Percentiles rank a stretch among this genome's conserved stretches.
These are phyloP conservation scores for Penicillium sp. DNA, from an alignment of 2,329 filamentous ascomycete species.

Conservation along the genomic window DNA sequence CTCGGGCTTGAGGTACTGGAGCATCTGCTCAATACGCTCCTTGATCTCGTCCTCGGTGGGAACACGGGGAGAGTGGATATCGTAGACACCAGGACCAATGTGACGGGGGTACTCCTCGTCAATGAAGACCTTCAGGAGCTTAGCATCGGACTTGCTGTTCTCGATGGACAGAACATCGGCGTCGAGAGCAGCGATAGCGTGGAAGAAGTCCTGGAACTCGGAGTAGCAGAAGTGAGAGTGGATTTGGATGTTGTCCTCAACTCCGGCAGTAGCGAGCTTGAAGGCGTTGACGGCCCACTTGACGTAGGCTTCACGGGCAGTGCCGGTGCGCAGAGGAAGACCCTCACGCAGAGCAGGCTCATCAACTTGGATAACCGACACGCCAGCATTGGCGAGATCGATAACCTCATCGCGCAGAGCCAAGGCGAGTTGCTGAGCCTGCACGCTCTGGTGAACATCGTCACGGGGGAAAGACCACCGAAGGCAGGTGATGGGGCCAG, in stretches of 20 bases:
- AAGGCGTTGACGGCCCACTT: conserved; percentile 98
- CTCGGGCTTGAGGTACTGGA: conserved; percentile 93
- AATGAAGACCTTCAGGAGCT: conserved; percentile 98
- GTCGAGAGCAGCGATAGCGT: conserved; percentile 96
- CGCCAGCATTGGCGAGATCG: conserved; percentile 94
- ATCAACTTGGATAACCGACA: conserved; percentile 98
- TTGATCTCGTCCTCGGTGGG: conserved; percentile 98
- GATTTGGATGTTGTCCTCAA: conserved; percentile 95
- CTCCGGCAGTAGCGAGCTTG: conserved; percentile 91
- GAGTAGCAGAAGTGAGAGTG: conserved; percentile 99
- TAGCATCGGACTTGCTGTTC: conserved; percentile 99
- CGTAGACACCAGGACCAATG: conserved; percentile 98
- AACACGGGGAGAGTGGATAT: conserved; percentile 92
- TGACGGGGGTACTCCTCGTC: conserved; percentile 94
- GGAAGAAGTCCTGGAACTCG: conserved; percentile 99
- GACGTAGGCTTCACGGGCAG: conserved; percentile 96
- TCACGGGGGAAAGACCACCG: conserved; percentile 99
- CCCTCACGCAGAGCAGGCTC: conserved; percentile 99
- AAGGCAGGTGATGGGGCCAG: conserved; percentile 96
- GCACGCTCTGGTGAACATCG: conserved; percentile 97
- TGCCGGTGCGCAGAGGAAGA: conserved; percentile 91
- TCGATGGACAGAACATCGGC: conserved; percentile 98
- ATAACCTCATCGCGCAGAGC: conserved; percentile 98
- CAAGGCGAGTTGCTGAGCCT: conserved; percentile 97
- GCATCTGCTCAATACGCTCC: conserved; percentile 97